A percentile compares a stretch with the other conserved stretches of the same genome.
Evolutionary conservation across 495 filamentous ascomycete species (phyloP).

Genomic region (Durotheca rogersii): DNA sequence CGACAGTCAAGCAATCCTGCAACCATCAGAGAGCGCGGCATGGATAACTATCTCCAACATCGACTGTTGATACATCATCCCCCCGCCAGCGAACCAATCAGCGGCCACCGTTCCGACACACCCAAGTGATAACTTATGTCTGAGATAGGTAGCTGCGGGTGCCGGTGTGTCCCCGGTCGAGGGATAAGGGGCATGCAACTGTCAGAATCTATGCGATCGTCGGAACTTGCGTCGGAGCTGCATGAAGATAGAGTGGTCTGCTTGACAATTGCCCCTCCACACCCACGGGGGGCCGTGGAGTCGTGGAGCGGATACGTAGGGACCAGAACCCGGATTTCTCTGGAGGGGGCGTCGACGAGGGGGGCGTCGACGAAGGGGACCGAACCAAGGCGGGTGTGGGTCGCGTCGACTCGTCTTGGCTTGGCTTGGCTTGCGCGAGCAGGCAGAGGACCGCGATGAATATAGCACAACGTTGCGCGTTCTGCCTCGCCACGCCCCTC

Average conservation of each 20-base stretch:
- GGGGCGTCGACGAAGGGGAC: constrained; percentile 10
- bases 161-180: background rate
- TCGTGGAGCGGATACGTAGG: constrained; percentile 5
- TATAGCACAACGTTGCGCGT: too few relatives aligned
- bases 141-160: constrained; percentile 2
- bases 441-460: too few relatives aligned
- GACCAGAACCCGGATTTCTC: background rate
- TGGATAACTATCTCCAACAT: constrained; percentile 10
- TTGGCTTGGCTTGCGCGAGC: too few relatives aligned
- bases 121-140: constrained; percentile 18
- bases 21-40: constrained; percentile 19
- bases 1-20: constrained; percentile 10
- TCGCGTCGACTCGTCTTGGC: background rate
- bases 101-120: constrained; percentile 16
- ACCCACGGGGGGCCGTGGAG: too few relatives aligned
- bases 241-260: constrained; percentile 4
- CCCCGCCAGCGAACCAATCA: constrained; percentile 13
- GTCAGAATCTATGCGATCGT: constrained; percentile 18
- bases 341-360: constrained; percentile 4
- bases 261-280: too few relatives aligned
- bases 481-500: too few relatives aligned
- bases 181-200: constrained; percentile 21
- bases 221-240: constrained; percentile 16
- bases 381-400: background rate
- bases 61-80: constrained; percentile 8